Percentiles rank a stretch among this genome's conserved stretches.
phyloP scores from a whole-genome alignment of 495 filamentous ascomycete species.

The Apiosordaria backusii region DNA sequence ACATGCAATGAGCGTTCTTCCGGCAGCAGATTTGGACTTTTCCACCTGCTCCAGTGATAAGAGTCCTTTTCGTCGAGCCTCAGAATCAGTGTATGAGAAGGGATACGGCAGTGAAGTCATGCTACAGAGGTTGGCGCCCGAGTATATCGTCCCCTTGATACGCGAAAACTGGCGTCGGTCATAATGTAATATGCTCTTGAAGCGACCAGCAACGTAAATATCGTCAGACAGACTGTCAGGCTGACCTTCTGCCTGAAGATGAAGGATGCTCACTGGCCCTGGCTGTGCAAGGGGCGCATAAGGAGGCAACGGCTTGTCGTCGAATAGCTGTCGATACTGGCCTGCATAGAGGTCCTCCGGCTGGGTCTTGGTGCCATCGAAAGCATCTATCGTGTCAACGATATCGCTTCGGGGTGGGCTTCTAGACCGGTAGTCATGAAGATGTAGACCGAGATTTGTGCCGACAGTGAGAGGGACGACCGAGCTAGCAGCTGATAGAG shows the following conservation, averaged over 20 bases:
- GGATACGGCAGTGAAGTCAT: slow-evolving; percentile 71
- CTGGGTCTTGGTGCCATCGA: slow-evolving; percentile 22
- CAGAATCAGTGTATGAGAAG: slow-evolving; percentile 52
- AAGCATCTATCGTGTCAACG: slow-evolving; percentile 34
- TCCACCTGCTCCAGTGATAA: slow-evolving; percentile 50
- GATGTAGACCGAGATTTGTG: slow-evolving; percentile 75
- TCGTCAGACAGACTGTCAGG: slow-evolving; percentile 53
- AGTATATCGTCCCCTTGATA: slow-evolving; percentile 73
- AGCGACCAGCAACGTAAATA: slow-evolving; percentile 83
- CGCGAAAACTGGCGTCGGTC: slow-evolving; percentile 83
- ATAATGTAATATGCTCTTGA: slow-evolving; percentile 85
- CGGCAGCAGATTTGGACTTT: slow-evolving; percentile 49
- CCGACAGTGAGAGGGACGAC: slow-evolving; percentile 79
- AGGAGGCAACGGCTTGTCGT: slow-evolving; percentile 44
- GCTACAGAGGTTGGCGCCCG: slow-evolving; percentile 75
- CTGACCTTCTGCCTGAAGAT: slow-evolving; percentile 57
- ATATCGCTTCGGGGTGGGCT: slow-evolving; percentile 20
- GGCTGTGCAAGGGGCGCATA: slow-evolving; percentile 78
- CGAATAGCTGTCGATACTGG: slow-evolving; percentile 28
- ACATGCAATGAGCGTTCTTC: slow-evolving; percentile 70
- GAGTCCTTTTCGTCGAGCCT: slow-evolving; percentile 51
- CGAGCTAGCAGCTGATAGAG: slow-evolving; percentile 71
- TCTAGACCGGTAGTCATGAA: slow-evolving; percentile 68
- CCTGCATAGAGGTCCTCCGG: slow-evolving; percentile 33
- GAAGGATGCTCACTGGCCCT: slow-evolving; percentile 76